These are phyloP conservation scores for Cytospora piceae DNA, from an alignment of 2,329 filamentous ascomycete genomes.

Conservation along the genomic window DNA sequence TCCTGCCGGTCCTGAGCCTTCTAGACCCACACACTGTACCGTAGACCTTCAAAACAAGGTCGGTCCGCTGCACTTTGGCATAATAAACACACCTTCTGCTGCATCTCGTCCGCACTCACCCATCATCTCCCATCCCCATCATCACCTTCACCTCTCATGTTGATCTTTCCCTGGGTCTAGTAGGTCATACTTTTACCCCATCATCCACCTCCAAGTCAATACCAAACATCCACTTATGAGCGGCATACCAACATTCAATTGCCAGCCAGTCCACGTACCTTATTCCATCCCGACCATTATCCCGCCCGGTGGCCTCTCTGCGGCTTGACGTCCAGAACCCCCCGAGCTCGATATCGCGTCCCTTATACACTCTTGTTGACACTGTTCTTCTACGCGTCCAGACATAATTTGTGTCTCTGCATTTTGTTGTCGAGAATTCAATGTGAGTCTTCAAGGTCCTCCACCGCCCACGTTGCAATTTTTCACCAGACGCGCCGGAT, in stretches of 20 bases:
- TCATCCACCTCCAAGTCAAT: slow-evolving; percentile 11
- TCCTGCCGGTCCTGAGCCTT: not conserved
- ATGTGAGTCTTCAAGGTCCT: slow-evolving; percentile 22
- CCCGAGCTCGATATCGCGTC: slow-evolving; percentile 4
- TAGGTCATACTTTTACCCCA: slow-evolving; percentile 20
- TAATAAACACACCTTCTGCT: slow-evolving; percentile 22
- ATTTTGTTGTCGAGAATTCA: slow-evolving; percentile 24
- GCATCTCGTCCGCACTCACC: slow-evolving; percentile 15
- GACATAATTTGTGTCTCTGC: slow-evolving; percentile 25
- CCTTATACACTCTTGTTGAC: slow-evolving; percentile 7
- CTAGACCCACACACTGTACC: slow-evolving; percentile 23
- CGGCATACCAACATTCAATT: slow-evolving; percentile 8
- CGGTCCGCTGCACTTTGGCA: slow-evolving; percentile 23
- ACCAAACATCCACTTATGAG: slow-evolving; percentile 22
- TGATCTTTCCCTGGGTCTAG: slow-evolving; percentile 18
- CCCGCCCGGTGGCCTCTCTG: not conserved
- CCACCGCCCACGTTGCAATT: slow-evolving; percentile 16
- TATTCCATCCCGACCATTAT: slow-evolving; percentile 4
- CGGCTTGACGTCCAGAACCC: not conserved
- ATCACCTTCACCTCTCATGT: slow-evolving; percentile 13
- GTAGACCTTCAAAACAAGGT: slow-evolving; percentile 25
- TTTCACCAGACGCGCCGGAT: slow-evolving; percentile 28
- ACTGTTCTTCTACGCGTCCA: slow-evolving; percentile 24
- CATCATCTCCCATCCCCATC: slow-evolving; percentile 12
- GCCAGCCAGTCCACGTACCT: slow-evolving; percentile 9